These are phyloP conservation scores for Solanum pennellii DNA, from an alignment of 257 asterid species.

Conservation along the genomic window DNA sequence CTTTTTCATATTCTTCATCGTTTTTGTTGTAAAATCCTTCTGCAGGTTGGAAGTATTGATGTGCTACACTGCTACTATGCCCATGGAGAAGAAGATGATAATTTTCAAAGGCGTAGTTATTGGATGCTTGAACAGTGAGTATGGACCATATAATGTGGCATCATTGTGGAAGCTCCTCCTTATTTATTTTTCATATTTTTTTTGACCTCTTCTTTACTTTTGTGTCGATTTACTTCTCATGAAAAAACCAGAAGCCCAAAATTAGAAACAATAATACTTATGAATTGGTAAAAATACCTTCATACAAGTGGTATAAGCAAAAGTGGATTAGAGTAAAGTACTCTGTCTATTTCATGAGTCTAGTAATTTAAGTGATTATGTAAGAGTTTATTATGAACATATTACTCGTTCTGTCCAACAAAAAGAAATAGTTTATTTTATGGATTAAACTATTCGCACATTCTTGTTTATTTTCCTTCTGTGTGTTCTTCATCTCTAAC, in stretches of 20 bases:
- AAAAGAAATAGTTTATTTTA: background rate
- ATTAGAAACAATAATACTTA: background rate
- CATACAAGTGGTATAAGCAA: background rate
- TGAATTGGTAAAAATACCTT: background rate
- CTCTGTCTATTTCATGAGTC: background rate
- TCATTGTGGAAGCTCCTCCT: background rate
- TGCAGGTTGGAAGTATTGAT: conserved; percentile 95
- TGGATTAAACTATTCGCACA: background rate
- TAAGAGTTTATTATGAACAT: background rate
- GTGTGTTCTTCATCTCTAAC: background rate
- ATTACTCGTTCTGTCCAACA: background rate
- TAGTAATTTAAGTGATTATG: background rate
- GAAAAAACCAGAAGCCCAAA: background rate
- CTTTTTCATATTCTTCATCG: background rate
- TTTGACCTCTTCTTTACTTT: conserved; percentile 1
- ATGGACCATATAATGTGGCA: background rate
- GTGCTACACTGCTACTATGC: conserved; percentile 97
- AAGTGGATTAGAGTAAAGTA: background rate
- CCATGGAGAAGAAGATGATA: conserved; percentile 93
- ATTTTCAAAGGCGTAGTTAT: conserved; percentile 93
- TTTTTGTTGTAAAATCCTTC: conserved; percentile 6
- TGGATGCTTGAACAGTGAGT: conserved; percentile 99
- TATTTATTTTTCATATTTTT: background rate
- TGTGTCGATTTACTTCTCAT: background rate
- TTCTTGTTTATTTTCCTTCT: background rate